Evolutionary conservation across 2,329 filamentous ascomycete genomes (phyloP).

Genomic region (Tympanopsis confertula): DNA sequence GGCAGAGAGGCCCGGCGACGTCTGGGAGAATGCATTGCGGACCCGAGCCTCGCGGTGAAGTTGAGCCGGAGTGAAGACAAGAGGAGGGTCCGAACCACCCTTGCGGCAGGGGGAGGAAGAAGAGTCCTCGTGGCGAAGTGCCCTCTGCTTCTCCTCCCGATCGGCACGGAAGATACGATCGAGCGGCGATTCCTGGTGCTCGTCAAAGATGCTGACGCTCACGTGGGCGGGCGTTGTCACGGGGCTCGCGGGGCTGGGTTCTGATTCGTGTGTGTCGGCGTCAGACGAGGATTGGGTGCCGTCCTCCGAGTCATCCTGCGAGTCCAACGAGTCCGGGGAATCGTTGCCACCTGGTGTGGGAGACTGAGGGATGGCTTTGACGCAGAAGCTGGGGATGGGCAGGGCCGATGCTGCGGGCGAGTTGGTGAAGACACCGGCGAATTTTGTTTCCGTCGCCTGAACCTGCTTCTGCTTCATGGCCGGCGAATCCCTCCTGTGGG

Average conservation of each 20-base stretch:
- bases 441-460: no score
- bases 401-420: slow-evolving; percentile 84
- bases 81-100: slow-evolving; percentile 24
- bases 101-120: slow-evolving; percentile 35
- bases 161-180: slow-evolving; percentile 87
- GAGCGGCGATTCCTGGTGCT: slow-evolving; percentile 66
- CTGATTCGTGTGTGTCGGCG: no score
- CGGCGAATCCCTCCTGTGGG: slow-evolving; percentile 30
- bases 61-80: slow-evolving; percentile 39
- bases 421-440: slow-evolving; percentile 88
- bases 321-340: no score
- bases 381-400: slow-evolving; percentile 59
- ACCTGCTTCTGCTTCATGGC: slow-evolving; percentile 81
- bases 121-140: no score
- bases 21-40: slow-evolving; percentile 8
- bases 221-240: slow-evolving; percentile 7
- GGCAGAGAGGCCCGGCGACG: slow-evolving; percentile 12
- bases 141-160: slow-evolving; percentile 61
- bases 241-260: slow-evolving; percentile 28
- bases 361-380: slow-evolving; percentile 64
- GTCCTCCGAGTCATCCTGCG: no score
- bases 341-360: no score
- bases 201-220: slow-evolving; percentile 18
- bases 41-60: slow-evolving; percentile 17
- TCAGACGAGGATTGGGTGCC: no score